Base-by-base conservation (phyloP, 179 eudicot genomes). In the Patellifolia procumbens region DNA sequence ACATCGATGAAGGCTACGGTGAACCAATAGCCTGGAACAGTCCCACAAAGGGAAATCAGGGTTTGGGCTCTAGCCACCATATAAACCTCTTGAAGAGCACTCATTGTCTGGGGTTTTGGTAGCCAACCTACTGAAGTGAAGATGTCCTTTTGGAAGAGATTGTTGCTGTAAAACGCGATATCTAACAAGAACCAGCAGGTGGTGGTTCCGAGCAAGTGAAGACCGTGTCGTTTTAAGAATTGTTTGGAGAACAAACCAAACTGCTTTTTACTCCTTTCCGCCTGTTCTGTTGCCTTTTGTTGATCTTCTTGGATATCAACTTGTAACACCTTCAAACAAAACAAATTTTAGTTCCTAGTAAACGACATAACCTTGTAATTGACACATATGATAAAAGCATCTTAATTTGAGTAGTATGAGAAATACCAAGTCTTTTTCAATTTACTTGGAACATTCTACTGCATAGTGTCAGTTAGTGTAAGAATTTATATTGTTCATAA, bases 101-200 rank as follows among this genome's bases (percentile, higher is more conserved):
- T 78, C 80, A 78, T 78, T n/a, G 75, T 51, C 2, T 32, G 22
- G 2, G 80, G 71, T 7, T 29, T 28, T 9, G 80, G 80, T 17
- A 78, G 63, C 80, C 80, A 78, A 0, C 80, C 80, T 17, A 78
- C 76, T 12, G 80, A 51, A 9, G 55, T 78, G 32, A 78, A 78
- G 42, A 78, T 78, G 76, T 78, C 80, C 34, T 78, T 78, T 15
- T 78, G 80, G 80, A 78, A 78, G 65, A 78, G 80, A 26, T 78
- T 78, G 70, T 78, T 70, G 64, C 80, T 78, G 75, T 78, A 78
- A 28, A 78, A 78, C 3, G 80, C 80, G 20, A 78, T 78, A 76
- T 78, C 80, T 17, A 78, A 76, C 37, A 78, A 45, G 45, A 78
- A 78, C 80, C 80, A 78, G 12, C 70, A 60, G 31, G 63, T 32